These are phyloP conservation scores for Metschnikowia bowlesiae DNA, from an alignment of 805 yeast genomes.

Conservation along the genomic window DNA sequence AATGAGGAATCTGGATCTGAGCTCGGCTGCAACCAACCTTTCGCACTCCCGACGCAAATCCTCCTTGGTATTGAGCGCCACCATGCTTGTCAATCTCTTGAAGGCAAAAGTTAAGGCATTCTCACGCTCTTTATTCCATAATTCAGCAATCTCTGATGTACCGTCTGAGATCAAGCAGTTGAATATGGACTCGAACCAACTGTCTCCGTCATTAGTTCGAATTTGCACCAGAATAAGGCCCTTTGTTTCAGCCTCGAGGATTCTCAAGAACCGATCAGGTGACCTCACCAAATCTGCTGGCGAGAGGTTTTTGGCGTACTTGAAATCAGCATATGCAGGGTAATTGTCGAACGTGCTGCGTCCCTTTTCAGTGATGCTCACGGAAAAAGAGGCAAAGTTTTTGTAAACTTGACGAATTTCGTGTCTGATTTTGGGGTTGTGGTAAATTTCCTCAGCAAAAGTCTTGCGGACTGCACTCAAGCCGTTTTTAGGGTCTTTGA, in stretches of 20 bases:
- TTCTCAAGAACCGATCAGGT: constrained; percentile 82
- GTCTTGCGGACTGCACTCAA: constrained; percentile 68
- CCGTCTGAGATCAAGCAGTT: constrained; percentile 69
- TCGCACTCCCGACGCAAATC: constrained; percentile 74
- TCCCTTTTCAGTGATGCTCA: constrained; percentile 74
- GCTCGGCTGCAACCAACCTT: constrained; percentile 58
- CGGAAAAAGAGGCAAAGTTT: constrained; percentile 63
- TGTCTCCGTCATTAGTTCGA: constrained; percentile 41
- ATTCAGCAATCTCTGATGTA: constrained; percentile 64
- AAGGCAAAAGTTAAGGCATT: constrained; percentile 63
- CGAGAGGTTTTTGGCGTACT: constrained; percentile 80
- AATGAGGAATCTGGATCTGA: constrained; percentile 63
- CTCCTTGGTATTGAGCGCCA: constrained; percentile 76
- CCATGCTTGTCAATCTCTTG: constrained; percentile 59
- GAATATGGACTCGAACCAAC: constrained; percentile 40
- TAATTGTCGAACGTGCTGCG: constrained; percentile 67
- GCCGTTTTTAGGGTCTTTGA: constrained; percentile 57
- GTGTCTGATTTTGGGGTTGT: constrained; percentile 75
- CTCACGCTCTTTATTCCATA: constrained; percentile 80
- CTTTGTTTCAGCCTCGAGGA: constrained; percentile 84
- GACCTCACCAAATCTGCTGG: constrained; percentile 66
- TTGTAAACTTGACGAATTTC: constrained; percentile 61
- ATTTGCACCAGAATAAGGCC: constrained; percentile 69
- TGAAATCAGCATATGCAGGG: constrained; percentile 82
- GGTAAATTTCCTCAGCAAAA: constrained; percentile 73